Conservation (phyloP, 805 yeast species). For the Teunomyces aglyptinius region DNA sequence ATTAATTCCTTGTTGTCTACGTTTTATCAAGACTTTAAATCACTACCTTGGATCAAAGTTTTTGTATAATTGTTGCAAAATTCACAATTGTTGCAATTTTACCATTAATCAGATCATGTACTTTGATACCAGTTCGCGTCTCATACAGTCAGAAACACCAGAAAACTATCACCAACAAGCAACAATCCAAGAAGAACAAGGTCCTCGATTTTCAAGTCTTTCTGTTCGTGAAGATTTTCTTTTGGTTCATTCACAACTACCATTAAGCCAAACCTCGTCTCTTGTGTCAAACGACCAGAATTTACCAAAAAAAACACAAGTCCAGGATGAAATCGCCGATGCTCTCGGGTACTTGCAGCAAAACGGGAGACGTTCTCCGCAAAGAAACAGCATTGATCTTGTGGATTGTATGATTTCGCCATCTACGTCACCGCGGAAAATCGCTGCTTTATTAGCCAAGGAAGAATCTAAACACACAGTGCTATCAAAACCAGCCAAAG, state of each 20-base stretch:
- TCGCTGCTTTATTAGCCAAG: constrained; percentile 9
- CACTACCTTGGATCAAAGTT: background rate
- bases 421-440: constrained; percentile 9
- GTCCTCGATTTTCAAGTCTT: constrained; percentile 7
- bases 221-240: constrained; percentile 18
- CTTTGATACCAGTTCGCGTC: background rate
- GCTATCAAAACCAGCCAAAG: constrained; percentile 3
- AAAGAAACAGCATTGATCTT: constrained; percentile 7
- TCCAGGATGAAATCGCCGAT: constrained; percentile 44
- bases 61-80: background rate
- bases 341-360: constrained; percentile 43
- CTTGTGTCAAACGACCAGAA: background rate
- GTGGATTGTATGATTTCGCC: constrained; percentile 16
- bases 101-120: background rate
- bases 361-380: background rate
- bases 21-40: background rate
- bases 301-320: constrained; percentile 9
- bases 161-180: background rate
- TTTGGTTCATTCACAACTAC: constrained; percentile 17
- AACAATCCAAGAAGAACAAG: background rate
- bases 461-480: background rate
- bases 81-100: background rate
- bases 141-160: background rate
- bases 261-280: constrained; percentile 1
- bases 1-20: no score